phyloP scores from a whole-genome alignment of 805 yeast genomes.

The Kluyveromyces starmeri region DNA sequence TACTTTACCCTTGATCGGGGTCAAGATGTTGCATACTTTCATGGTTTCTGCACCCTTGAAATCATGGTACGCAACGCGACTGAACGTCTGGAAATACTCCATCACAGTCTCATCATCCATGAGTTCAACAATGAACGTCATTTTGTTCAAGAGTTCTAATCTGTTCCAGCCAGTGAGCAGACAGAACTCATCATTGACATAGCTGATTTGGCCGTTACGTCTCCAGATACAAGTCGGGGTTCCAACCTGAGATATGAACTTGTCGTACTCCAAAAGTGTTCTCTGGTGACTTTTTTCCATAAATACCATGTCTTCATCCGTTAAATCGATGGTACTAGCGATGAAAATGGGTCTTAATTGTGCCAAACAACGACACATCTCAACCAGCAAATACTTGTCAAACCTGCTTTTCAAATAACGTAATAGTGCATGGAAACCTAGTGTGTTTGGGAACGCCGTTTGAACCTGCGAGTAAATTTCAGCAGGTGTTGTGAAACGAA shows the following conservation, averaged over 20 bases:
- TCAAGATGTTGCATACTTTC: slow-evolving; percentile 73
- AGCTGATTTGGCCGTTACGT: slow-evolving; percentile 89
- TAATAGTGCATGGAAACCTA: slow-evolving; percentile 79
- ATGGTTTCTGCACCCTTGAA: slow-evolving; percentile 82
- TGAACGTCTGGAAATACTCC: slow-evolving; percentile 79
- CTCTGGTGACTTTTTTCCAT: slow-evolving; percentile 96
- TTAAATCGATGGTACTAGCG: slow-evolving; percentile 80
- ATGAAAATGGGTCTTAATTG: slow-evolving; percentile 87
- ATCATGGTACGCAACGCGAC: slow-evolving; percentile 83
- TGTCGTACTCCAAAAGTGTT: slow-evolving; percentile 80
- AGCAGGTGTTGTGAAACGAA: slow-evolving; percentile 51
- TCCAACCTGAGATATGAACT: slow-evolving; percentile 73
- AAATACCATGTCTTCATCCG: slow-evolving; percentile 85
- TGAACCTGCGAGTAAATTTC: slow-evolving; percentile 71
- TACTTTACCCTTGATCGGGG: slow-evolving; percentile 40
- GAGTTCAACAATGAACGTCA: slow-evolving; percentile 67
- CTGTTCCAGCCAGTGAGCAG: slow-evolving; percentile 84
- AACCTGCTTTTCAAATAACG: slow-evolving; percentile 67
- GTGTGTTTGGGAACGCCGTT: slow-evolving; percentile 79
- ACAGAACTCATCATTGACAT: slow-evolving; percentile 90
- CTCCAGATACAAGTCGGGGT: slow-evolving; percentile 96
- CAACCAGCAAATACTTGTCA: slow-evolving; percentile 57
- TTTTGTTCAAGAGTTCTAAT: slow-evolving; percentile 54
- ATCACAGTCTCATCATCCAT: slow-evolving; percentile 82
- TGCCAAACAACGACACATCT: slow-evolving; percentile 83